Evolutionary conservation across 1,284 basidiomycete genomes (phyloP), one percentile per base, ranked within the genome.

Genomic region (Microbotryum saponariae): DNA sequence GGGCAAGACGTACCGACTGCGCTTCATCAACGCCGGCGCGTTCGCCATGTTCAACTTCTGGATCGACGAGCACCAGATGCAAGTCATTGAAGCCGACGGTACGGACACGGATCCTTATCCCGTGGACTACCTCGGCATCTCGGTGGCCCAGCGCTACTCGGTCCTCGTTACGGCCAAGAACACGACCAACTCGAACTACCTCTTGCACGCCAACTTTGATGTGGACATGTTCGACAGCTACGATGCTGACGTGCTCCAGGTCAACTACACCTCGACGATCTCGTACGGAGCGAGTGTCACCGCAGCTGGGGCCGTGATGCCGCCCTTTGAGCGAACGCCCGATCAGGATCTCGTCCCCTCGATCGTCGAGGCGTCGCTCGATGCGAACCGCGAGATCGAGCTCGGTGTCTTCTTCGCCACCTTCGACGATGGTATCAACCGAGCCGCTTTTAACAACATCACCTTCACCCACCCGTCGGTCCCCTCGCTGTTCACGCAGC

Each of bases 111-210:
- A 87, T 71, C 85, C 85, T 64, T 86, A 79, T 58, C 79, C 83
- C 0, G 83, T 85, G 61, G 85, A 89, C 71, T 74, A 85, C 42
- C 71, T 97, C 56, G 81, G 83, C 49, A 66, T 96, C 61, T 81
- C 88, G 6, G 89, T 88, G 52, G 92, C 92, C 0, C 93, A 97
- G 75, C 84, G 93, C n/a, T 96, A 93, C 77, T 92, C 90, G 0
- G 79, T 97, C 55, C 83, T 97, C 53, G 89, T 97, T 54, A 87
- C 85, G 23, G 91, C 94, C 12, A 83, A 87, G 60, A 91, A 92
- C 75, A 88, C 91, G 70, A 87, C 88, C 0, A 78, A 78, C 18
- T 77, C 81, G 23, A 96, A 97, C 79, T 97, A 86, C 84, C 84
- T 82, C 50, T 83, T 98, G 65, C 90, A 92, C 73, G 87, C 88